Percentiles rank a stretch among this genome's conserved stretches.
Evolutionary conservation across 169 alveolate genomes (phyloP).

Genomic region (Cyclospora cayetanensis): DNA sequence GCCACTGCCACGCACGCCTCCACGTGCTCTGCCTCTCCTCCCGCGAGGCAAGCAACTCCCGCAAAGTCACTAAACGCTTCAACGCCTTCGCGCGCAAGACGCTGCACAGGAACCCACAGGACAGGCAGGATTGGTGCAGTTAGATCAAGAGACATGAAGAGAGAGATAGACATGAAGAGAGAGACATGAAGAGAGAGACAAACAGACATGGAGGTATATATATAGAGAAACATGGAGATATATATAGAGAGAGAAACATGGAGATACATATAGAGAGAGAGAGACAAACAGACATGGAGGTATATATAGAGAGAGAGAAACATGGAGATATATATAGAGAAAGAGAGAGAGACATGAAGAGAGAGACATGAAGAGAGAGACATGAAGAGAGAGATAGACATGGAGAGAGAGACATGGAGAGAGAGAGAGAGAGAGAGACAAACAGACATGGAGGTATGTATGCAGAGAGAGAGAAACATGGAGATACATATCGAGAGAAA

Average conservation of each 20-base stretch:
- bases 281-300: too few relatives aligned
- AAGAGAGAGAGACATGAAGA: neutral
- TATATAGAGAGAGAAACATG: neutral
- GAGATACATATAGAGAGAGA: too few relatives aligned
- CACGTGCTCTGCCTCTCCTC: neutral
- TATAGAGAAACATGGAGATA: neutral
- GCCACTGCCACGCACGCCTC: constrained; percentile 23
- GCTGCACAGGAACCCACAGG: neutral
- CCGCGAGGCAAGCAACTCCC: neutral
- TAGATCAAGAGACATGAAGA: neutral
- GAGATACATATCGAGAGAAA: too few relatives aligned
- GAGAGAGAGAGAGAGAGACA: neutral
- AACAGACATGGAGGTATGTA: neutral
- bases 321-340: neutral
- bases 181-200: neutral
- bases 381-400: neutral
- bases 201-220: neutral
- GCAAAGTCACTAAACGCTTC: neutral
- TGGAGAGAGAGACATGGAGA: neutral
- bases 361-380: neutral
- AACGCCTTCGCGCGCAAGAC: constrained; percentile 52
- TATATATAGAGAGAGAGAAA: neutral
- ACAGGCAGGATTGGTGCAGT: neutral
- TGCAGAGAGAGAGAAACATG: too few relatives aligned
- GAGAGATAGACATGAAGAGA: neutral